These are phyloP conservation scores for Calendula officinalis DNA, from an alignment of 129 eudicot genomes.

Conservation along the genomic window DNA sequence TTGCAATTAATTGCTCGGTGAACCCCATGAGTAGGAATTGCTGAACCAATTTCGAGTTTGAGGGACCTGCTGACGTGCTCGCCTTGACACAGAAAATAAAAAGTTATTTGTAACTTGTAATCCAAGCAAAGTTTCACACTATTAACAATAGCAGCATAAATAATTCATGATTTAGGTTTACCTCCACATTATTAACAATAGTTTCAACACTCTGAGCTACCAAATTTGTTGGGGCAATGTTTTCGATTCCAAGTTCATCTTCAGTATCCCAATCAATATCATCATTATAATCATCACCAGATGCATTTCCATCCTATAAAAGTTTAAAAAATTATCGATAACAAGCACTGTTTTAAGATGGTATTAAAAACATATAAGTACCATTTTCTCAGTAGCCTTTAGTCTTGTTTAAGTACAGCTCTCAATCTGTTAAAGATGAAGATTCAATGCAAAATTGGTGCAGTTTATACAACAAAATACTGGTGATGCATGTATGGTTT, in stretches of 20 bases:
- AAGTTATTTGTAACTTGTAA: neutral
- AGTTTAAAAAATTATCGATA: neutral
- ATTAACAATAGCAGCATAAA: neutral
- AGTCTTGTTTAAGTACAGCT: slow-evolving; percentile 15
- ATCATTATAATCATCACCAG: slow-evolving; percentile 50
- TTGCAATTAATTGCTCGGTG: slow-evolving; percentile 47
- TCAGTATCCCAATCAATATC: slow-evolving; percentile 73
- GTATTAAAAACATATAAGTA: slow-evolving; percentile 13
- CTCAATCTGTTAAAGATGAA: slow-evolving; percentile 29
- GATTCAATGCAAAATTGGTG: slow-evolving; percentile 8
- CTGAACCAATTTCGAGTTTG: slow-evolving; percentile 42
- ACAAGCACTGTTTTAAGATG: neutral
- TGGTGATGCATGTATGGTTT: neutral
- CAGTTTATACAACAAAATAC: slow-evolving; percentile 1
- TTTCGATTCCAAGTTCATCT: slow-evolving; percentile 58
- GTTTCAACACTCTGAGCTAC: slow-evolving; percentile 30
- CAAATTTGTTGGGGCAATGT: slow-evolving; percentile 34
- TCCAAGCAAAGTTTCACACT: neutral
- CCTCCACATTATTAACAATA: slow-evolving; percentile 48
- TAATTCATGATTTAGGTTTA: slow-evolving; percentile 14
- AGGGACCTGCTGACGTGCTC: slow-evolving; percentile 58
- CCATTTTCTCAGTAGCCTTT: slow-evolving; percentile 29
- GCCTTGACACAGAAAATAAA: slow-evolving; percentile 36
- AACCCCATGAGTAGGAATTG: slow-evolving; percentile 67
- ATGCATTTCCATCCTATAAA: slow-evolving; percentile 47